phyloP scores from a whole-genome alignment of 2,329 filamentous ascomycete species.

The Trichophaea hybrida region DNA sequence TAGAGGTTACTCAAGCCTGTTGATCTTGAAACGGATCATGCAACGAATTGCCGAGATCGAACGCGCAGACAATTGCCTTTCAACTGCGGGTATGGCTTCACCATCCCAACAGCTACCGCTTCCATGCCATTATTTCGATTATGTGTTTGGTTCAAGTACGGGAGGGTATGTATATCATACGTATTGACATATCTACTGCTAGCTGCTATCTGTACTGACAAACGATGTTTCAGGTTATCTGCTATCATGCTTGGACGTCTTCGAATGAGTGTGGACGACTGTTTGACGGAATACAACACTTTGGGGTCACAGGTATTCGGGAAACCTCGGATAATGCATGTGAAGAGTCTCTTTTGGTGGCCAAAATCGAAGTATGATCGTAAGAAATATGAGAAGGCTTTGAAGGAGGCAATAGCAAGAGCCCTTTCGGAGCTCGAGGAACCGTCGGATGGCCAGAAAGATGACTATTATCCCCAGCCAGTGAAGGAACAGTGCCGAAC shows the following conservation, averaged over 20 bases:
- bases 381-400: not conserved
- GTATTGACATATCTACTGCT: not conserved
- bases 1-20: not conserved
- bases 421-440: not conserved
- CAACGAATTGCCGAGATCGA: not conserved
- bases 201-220: not conserved
- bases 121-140: not conserved
- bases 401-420: not conserved
- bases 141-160: not conserved
- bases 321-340: not conserved
- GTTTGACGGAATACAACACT: not conserved
- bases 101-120: not conserved
- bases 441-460: not conserved
- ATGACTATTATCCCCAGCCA: not conserved
- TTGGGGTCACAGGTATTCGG: not conserved
- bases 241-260: not conserved
- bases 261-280: not conserved
- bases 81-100: not conserved
- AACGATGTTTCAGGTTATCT: not conserved
- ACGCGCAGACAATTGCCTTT: not conserved
- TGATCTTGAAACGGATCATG: not conserved
- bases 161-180: not conserved
- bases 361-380: not conserved
- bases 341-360: not conserved
- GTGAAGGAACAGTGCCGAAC: not conserved